A percentile compares a stretch with the other conserved stretches of the same genome.
phyloP scores from a whole-genome alignment of 257 asterid genomes.

The Marsdenia floribunda region DNA sequence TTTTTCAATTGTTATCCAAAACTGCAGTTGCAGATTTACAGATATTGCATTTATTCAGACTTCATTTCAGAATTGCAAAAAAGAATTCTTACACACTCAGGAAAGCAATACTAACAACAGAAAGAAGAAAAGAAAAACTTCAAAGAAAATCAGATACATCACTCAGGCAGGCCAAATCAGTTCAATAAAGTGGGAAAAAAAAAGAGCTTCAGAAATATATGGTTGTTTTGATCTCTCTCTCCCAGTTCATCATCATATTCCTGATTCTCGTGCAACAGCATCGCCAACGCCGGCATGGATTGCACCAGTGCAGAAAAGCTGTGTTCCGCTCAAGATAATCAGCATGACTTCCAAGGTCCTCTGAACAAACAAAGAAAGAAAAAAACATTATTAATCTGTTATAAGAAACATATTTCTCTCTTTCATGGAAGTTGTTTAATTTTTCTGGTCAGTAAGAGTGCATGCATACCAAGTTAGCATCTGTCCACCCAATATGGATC shows the following conservation, averaged over 20 bases:
- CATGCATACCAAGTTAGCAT: slow-evolving; percentile 54
- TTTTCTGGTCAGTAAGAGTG: neutral
- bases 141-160: neutral
- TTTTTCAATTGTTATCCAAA: neutral
- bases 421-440: neutral
- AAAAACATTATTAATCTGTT: slow-evolving; percentile 2
- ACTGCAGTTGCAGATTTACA: neutral
- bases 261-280: slow-evolving; percentile 8
- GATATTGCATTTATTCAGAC: neutral
- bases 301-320: slow-evolving; percentile 62
- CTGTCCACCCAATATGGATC: slow-evolving; percentile 72
- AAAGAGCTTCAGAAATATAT: neutral
- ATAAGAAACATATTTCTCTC: neutral
- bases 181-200: neutral
- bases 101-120: neutral
- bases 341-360: slow-evolving; percentile 67
- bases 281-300: slow-evolving; percentile 47
- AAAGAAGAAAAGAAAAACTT: neutral
- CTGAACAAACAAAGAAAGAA: slow-evolving; percentile 25
- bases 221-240: neutral
- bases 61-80: neutral
- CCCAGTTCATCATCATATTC: slow-evolving; percentile 1
- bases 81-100: neutral
- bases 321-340: slow-evolving; percentile 73
- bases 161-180: neutral